Conservation (phyloP, 257 asterid genomes). For the Vinca minor region DNA sequence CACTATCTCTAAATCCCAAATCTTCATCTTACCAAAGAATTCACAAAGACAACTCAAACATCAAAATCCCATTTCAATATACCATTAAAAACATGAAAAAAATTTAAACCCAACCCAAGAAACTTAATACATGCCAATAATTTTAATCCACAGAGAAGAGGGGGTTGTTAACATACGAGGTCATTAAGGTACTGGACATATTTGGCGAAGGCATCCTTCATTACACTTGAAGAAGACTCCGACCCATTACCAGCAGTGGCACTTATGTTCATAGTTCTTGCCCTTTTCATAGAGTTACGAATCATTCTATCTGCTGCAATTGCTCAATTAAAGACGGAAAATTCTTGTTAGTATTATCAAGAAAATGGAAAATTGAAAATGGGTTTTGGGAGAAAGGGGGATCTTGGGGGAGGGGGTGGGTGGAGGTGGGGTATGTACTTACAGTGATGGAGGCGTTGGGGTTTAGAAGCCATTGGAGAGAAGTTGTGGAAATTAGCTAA, state of each 20-base stretch:
- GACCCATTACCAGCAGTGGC: conserved; percentile 27
- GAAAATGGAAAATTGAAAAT: background rate
- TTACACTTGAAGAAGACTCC: conserved; percentile 23
- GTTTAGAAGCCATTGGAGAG: background rate
- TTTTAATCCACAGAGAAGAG: background rate
- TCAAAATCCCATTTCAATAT: background rate
- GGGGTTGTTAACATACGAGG: conserved; percentile 34
- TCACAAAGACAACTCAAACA: background rate
- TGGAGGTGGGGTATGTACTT: background rate
- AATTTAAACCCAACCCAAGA: background rate
- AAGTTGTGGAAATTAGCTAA: background rate
- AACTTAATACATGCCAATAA: background rate
- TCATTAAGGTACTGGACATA: conserved; percentile 67
- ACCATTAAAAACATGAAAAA: background rate
- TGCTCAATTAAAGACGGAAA: conserved; percentile 28
- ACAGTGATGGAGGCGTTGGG: background rate
- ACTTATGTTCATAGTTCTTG: conserved; percentile 32
- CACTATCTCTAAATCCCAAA: background rate
- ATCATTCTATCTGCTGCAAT: conserved; percentile 36
- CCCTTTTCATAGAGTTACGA: conserved; percentile 40
- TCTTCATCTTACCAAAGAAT: background rate
- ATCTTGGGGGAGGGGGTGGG: background rate
- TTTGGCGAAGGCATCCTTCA: conserved; percentile 59
- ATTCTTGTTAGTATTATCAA: background rate
- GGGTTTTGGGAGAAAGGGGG: background rate